Base-by-base conservation (phyloP, 495 filamentous ascomycete species). In the Umbilicaria muhlenbergii region DNA sequence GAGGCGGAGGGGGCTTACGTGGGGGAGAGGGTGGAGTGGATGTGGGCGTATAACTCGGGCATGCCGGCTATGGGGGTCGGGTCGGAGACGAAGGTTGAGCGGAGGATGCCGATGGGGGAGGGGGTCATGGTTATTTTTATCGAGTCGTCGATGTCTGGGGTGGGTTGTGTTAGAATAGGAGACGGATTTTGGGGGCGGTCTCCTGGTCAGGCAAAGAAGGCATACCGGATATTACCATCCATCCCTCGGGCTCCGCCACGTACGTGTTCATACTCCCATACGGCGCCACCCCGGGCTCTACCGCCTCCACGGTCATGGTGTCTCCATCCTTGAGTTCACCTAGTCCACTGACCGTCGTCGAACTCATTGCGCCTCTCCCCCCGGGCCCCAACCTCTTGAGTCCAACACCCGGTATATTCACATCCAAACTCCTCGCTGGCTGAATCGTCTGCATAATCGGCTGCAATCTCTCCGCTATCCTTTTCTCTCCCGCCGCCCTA, bases 1-100 rank as follows among this genome's bases (percentile, higher is more conserved):
- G 89, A 89, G 3, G 84, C 91, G 39, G 95, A 74, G 62, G 95
- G 94, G 62, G 89, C 93, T 73, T 80, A 94, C 1, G 83, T 70
- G 10, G 89, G 80, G 3, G 69, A 45, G 3, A 81, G 68, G 42
- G 71, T 50, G 11, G 62, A 57, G 39, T 77, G 64, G 21, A 91
- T 67, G 42, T 75, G 62, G 16, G 53, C 51, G 61, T 96, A 96
- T 2, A 94, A 65, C 52, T 85, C 75, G 0, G 86, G 82, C 86
- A 94, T 95, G 19, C 81, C 86, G 0, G 64, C 43, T 13, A 88
- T 75, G 2, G 85, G 75, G 39, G 71, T 61, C 0, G 85, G 80
- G 15, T 75, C 65, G 7, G 85, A 78, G 35, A 79, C 75, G 52
- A 96, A 94, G 2, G 88, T 96, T 11, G 81, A 81, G 32, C 73